Evolutionary conservation across 805 yeast genomes (phyloP).

Genomic region (Cyberlindnera suaveolens): DNA sequence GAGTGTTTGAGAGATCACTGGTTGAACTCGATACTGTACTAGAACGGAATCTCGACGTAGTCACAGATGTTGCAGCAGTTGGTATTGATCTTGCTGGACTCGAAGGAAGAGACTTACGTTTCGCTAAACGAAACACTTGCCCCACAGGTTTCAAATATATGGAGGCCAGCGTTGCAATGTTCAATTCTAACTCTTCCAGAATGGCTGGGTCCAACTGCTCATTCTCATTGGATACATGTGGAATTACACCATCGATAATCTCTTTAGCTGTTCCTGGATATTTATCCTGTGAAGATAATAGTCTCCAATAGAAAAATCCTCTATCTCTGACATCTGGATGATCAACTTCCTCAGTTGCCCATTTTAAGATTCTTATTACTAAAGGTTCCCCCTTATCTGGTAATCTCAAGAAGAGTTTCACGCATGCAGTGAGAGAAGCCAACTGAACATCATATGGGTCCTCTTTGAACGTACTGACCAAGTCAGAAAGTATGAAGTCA

Average conservation of each 20-base stretch:
- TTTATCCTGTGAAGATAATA: conserved; percentile 47
- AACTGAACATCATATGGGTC: conserved; percentile 74
- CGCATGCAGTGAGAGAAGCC: conserved; percentile 64
- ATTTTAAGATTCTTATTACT: conserved; percentile 52
- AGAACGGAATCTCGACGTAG: conserved; percentile 4
- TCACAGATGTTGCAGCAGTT: conserved; percentile 3
- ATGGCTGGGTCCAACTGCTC: conserved; percentile 64
- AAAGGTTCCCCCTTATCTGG: conserved; percentile 50
- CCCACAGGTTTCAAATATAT: conserved; percentile 78
- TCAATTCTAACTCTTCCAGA: conserved; percentile 76
- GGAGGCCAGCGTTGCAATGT: conserved; percentile 77
- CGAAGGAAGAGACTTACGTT: conserved; percentile 39
- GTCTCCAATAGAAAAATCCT: conserved; percentile 81
- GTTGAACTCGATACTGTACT: conserved; percentile 5
- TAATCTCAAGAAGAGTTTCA: conserved; percentile 56
- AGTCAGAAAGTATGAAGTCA: conserved; percentile 33
- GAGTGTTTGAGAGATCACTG: neutral
- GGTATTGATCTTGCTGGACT: conserved; percentile 41
- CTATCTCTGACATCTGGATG: conserved; percentile 86
- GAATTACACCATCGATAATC: conserved; percentile 56
- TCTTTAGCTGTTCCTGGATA: conserved; percentile 36
- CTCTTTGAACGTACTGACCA: conserved; percentile 43
- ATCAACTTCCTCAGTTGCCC: conserved; percentile 66
- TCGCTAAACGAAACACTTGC: conserved; percentile 69
- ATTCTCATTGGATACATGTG: conserved; percentile 58